A percentile compares a stretch with the other conserved stretches of the same genome.
phyloP scores from a whole-genome alignment of 495 filamentous ascomycete genomes.

The Amphirosellinia nigrospora region DNA sequence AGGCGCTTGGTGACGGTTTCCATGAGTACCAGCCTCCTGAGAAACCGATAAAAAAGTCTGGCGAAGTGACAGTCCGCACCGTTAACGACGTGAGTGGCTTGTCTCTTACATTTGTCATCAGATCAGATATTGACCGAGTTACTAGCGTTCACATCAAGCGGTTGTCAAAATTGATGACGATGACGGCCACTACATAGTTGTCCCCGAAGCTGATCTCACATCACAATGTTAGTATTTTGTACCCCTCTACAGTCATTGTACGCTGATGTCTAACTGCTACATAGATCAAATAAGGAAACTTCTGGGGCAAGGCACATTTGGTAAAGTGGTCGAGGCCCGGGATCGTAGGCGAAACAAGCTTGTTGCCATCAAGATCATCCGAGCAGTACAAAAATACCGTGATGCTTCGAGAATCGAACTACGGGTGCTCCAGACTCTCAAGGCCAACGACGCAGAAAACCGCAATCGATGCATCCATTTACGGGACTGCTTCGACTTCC shows the following conservation, averaged over 20 bases:
- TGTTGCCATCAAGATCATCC: slow-evolving; percentile 96
- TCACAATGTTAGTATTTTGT: slow-evolving; percentile 79
- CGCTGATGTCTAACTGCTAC: slow-evolving; percentile 36
- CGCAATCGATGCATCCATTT: slow-evolving; percentile 97
- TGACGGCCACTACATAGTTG: slow-evolving; percentile 94
- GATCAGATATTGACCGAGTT: not conserved
- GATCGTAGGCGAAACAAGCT: slow-evolving; percentile 75
- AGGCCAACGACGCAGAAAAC: slow-evolving; percentile 88
- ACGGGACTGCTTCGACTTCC: slow-evolving; percentile 95
- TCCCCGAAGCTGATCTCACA: slow-evolving; percentile 80
- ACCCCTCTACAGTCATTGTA: slow-evolving; percentile 18
- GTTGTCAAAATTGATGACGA: slow-evolving; percentile 80
- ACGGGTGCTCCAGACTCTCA: slow-evolving; percentile 86
- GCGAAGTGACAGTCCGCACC: slow-evolving; percentile 84
- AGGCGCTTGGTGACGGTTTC: slow-evolving; percentile 71
- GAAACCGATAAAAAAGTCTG: slow-evolving; percentile 86
- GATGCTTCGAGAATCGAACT: slow-evolving; percentile 97
- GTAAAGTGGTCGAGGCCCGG: slow-evolving; percentile 93
- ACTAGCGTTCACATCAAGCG: slow-evolving; percentile 58
- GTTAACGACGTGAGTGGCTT: slow-evolving; percentile 78
- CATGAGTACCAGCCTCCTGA: slow-evolving; percentile 83
- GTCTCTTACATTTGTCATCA: not conserved
- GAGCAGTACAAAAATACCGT: slow-evolving; percentile 96
- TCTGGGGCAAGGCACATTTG: slow-evolving; percentile 96
- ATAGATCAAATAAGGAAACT: slow-evolving; percentile 85